Evolutionary conservation across 306 rosid genomes (phyloP), one percentile per base, ranked within the genome.

Genomic region (Rubus idaeus): DNA sequence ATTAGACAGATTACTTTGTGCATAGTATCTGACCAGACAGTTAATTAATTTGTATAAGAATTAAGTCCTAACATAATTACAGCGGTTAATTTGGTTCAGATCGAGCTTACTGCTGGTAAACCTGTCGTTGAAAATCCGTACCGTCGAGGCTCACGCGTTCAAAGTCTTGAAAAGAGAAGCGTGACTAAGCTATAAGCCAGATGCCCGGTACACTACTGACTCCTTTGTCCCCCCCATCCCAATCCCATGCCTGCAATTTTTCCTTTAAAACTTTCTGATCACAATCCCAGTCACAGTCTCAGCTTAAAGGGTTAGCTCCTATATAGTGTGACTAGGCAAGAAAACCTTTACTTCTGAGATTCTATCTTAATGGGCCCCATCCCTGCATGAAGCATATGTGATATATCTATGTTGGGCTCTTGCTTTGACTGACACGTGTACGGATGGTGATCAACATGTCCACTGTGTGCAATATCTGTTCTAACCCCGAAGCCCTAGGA

Each of bases 371-470:
- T 35, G 42, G n/a, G 10, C n/a, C 44, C 67, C 41, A 30, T 62
- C 42, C n/a, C 67, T 62, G 67, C 67, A 62, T 62, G 67, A 62
- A 26, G 44, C 67, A 62, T 35, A 35, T 60, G 13, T 60, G 40
- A 60, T 26, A 10, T 10, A 23, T 35, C n/a, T 5, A 23, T 58
- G 6, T 20, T 23, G 39, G 40, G 63, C 30, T 72, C 71, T 51
- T n/a, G 5, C 49, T 65, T 79, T 65, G 70, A 55, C 70, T 17
- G 39, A 72, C 47, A 78, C 77, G 44, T 63, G 56, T 13, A 46
- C 70, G 65, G 79, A 12, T 51, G 17, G 5, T 76, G 64, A 58
- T 23, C 64, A 62, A 14, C 44, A 30, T 13, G 41, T 35, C 40
- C 42, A 23, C 8, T 10, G 6, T 2, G 35, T 0, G 8, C 30